Evolutionary conservation across 345 rosid species (phyloP), one percentile per base, ranked within the genome.

Genomic region (Brassica rapa): DNA sequence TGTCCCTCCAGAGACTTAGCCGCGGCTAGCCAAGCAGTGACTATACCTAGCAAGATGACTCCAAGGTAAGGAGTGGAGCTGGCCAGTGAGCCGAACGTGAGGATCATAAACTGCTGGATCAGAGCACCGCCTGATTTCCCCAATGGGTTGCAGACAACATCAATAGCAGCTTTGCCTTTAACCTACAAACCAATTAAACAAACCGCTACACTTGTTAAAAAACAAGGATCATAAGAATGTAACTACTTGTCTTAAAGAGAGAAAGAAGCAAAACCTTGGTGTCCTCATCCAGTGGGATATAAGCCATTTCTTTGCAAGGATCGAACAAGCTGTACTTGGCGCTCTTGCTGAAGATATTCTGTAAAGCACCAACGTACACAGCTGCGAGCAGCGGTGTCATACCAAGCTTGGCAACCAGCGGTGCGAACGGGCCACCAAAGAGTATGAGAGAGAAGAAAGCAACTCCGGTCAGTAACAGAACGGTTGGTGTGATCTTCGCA

Each of bases 301-400:
- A 95, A 3, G 97, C 98, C 99, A 95, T 95, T 82, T 95, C 99
- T 82, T 95, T 95, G 86, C 99, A 95, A 63, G 99, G 98, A 68
- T 95, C 99, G 51, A 95, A 95, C 84, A 95, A 88, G 78, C 96
- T 94, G 90, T 94, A 94, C 80, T 94, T 94, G 82, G 98, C 98
- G 29, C 98, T 94, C 93, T 94, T 94, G 88, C 98, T 95, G 96
- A 95, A 95, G 82, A 95, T 95, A 80, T 95, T 95, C 86, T 95
- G 99, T 85, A 95, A 29, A 37, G 99, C 99, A 64, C 99, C 99
- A 35, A 95, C 98, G 3, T 90, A 95, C 30, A 95, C 99, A 6
- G 99, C 97, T 9, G 99, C 97, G 39, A 95, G 96, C 82, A 95
- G 91, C 25, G 99, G 98, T 70, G 96, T 93, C 94, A 95, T 83